Percentiles rank a stretch among this genome's conserved stretches.
phyloP scores from a whole-genome alignment of 306 rosid species.

The Oxytropis ochrocephala region DNA sequence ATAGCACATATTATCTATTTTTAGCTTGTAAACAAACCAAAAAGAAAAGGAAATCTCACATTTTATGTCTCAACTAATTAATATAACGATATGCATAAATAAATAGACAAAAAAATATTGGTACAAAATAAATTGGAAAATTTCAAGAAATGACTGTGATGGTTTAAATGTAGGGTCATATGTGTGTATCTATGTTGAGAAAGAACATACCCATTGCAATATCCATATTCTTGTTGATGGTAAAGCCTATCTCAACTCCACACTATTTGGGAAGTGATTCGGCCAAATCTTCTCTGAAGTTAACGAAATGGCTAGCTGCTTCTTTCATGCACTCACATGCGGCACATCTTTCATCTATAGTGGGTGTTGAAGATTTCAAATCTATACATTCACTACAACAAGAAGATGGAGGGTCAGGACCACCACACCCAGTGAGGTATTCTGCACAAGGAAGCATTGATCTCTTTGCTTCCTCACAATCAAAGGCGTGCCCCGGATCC shows the following conservation, averaged over 20 bases:
- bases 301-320: neutral
- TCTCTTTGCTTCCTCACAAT: neutral
- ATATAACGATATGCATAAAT: too few species aligned
- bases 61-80: too few species aligned
- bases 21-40: too few species aligned
- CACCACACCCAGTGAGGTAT: neutral
- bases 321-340: slow-evolving; percentile 33
- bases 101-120: too few species aligned
- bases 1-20: too few species aligned
- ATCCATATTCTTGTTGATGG: neutral
- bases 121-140: too few species aligned
- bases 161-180: neutral
- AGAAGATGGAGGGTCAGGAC: neutral
- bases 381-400: slow-evolving; percentile 4
- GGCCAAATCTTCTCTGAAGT: neutral
- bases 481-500: neutral
- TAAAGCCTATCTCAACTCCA: too few species aligned
- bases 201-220: slow-evolving; percentile 19
- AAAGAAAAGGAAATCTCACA: too few species aligned
- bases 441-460: neutral
- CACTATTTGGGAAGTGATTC: slow-evolving; percentile 21
- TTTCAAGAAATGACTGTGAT: too few species aligned
- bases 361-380: neutral
- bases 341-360: too few species aligned
- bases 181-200: too few species aligned